Conservation (phyloP, 768 basidiomycete genomes). For the Suillus spraguei region DNA sequence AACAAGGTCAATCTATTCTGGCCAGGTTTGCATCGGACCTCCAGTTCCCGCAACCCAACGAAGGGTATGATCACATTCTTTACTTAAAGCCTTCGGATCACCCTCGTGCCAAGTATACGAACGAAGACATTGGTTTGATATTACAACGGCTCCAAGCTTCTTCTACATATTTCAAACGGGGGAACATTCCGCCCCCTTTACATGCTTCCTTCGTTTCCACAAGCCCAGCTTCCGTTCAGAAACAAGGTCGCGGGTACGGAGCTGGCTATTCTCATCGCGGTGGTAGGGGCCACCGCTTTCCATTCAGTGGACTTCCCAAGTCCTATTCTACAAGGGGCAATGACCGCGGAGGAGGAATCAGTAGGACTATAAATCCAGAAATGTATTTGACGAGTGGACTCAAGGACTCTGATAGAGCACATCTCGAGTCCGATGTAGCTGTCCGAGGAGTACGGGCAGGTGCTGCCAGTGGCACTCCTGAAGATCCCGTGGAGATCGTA, state of each 20-base stretch:
- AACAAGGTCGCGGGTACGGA: constrained; percentile 22
- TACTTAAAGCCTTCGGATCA: constrained; percentile 39
- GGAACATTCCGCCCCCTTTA: constrained; percentile 12
- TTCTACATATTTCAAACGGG: constrained; percentile 21
- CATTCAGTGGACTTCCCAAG: constrained; percentile 3
- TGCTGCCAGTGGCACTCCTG: constrained; percentile 5
- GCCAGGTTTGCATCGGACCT: constrained; percentile 67
- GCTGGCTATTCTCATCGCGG: constrained; percentile 17
- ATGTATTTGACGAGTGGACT: background rate
- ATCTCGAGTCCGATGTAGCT: background rate
- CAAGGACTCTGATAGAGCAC: background rate
- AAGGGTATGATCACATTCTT: constrained; percentile 68
- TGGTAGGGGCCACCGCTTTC: constrained; percentile 9
- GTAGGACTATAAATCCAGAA: background rate
- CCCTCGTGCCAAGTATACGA: constrained; percentile 48
- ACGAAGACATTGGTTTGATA: constrained; percentile 51
- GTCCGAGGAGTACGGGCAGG: background rate
- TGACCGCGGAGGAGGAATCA: background rate
- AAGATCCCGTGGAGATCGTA: constrained; percentile 5
- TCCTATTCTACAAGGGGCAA: background rate
- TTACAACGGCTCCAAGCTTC: constrained; percentile 48
- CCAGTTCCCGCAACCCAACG: constrained; percentile 51
- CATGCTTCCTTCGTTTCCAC: constrained; percentile 15
- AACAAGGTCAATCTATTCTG: constrained; percentile 62
- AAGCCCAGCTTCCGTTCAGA: constrained; percentile 18